Evolutionary conservation across 2,329 filamentous ascomycete species (phyloP).

Genomic region (Colletotrichum tamarilloi): DNA sequence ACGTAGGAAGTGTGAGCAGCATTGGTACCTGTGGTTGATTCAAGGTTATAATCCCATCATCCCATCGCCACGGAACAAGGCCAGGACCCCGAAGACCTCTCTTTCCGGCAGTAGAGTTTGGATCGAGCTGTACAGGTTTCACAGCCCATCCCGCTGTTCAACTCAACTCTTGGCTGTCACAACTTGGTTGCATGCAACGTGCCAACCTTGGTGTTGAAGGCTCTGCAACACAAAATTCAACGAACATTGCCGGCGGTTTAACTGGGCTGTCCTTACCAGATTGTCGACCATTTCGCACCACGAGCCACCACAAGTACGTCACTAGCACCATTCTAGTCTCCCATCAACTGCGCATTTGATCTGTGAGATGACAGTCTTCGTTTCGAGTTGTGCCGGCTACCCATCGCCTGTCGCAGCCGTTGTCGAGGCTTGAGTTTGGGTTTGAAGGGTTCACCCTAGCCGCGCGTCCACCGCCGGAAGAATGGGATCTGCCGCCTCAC

Average conservation of each 20-base stretch:
- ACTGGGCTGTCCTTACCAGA: neutral
- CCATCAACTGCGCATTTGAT: too few species aligned
- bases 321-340: neutral
- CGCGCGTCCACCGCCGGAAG: neutral
- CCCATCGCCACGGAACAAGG: constrained; percentile 3
- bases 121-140: constrained; percentile 19
- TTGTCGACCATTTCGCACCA: neutral
- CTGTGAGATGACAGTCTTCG: neutral
- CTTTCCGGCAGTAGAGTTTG: neutral
- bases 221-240: neutral
- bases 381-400: constrained; percentile 10
- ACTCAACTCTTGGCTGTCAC: constrained; percentile 13
- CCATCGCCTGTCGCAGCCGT: neutral
- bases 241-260: neutral
- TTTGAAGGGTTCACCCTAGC: constrained; percentile 20
- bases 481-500: neutral
- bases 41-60: constrained; percentile 20
- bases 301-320: neutral
- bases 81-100: constrained; percentile 3
- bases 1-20: neutral
- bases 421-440: neutral
- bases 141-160: constrained; percentile 8
- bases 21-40: neutral
- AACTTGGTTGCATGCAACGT: neutral
- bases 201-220: neutral